Evolutionary conservation across 2,329 filamentous ascomycete genomes (phyloP).

Genomic region (Fusarium zealandicum): DNA sequence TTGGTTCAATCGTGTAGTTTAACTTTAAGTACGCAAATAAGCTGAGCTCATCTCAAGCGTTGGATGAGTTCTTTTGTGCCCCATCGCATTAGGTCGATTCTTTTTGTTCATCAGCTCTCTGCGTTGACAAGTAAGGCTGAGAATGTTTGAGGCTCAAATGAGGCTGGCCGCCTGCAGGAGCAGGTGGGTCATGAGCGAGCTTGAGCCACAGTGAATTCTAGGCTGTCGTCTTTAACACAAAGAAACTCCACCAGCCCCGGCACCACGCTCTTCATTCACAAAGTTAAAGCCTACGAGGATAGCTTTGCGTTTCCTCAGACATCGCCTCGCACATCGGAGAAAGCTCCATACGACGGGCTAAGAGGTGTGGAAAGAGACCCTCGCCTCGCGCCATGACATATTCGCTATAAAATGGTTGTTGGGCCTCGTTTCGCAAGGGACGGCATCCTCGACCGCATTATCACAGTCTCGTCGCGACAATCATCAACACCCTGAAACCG

Average conservation of each 20-base stretch:
- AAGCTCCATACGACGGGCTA: background rate
- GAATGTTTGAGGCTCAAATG: background rate
- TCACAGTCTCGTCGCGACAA: conserved; percentile 3
- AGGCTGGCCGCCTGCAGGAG: background rate
- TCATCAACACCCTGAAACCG: background rate
- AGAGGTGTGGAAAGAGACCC: background rate
- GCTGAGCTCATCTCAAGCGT: background rate
- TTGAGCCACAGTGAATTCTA: conserved; percentile 1
- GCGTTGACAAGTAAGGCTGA: background rate
- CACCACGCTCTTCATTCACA: background rate
- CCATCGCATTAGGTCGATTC: background rate
- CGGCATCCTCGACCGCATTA: conserved; percentile 13
- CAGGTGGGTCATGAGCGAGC: background rate
- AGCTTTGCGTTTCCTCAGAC: background rate
- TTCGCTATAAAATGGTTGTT: conserved; percentile 27
- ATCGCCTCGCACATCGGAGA: background rate
- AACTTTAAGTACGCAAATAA: conserved; percentile 1
- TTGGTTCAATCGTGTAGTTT: background rate
- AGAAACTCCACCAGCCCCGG: conserved; percentile 1
- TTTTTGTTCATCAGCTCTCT: background rate
- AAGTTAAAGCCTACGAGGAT: background rate
- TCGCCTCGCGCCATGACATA: conserved; percentile 19
- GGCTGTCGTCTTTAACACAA: background rate
- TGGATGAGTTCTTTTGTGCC: background rate
- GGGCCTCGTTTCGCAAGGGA: conserved; percentile 22